Base-by-base conservation (phyloP, 2,329 filamentous ascomycete genomes). In the Cladosporium oxysporum region DNA sequence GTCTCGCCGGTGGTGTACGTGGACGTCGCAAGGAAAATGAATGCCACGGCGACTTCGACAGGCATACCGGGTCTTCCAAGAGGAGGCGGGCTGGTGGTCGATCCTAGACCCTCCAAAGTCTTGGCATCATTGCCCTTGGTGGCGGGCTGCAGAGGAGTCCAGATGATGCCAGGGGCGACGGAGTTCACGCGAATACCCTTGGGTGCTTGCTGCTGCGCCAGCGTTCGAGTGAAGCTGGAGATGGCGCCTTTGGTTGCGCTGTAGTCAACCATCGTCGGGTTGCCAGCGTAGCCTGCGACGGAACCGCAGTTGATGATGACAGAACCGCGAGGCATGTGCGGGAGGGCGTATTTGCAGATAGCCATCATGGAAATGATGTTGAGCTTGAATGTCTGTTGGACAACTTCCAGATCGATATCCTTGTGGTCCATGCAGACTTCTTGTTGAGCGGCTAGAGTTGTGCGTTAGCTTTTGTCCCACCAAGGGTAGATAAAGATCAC, bases 311-410 rank as follows among this genome's bases (percentile, higher is more conserved):
- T 88, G 75, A 87, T 84, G 69, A 88, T 87, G 2, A 81, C 83
- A 49, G 35, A 68, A 11, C 77, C 76, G 5, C 84, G 83, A 64
- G 81, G 78, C 84, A 88, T 85, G 69, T 87, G 82, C 5, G 82
- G 81, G 8, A 88, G 73, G 0, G 84, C 79, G 67, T 81, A 87
- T 71, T 88, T 88, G 5, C 83, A 83, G 67, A 88, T 78, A n/a
- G 84, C 84, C 71, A 88, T 85, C 79, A 87, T 87, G 64, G 83
- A 81, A 10, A 86, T 70, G 35, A 88, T 83, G 67, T 88, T 88
- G 67, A 80, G 82, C 53, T 81, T 81, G 79, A 88, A 89, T 0
- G 83, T 84, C 69, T 81, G 83, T 68, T 87, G 83, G 0, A 87
- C 83, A 0, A 81, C 76, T 16, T 84, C 80, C 0, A 88, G 78